phyloP scores from a whole-genome alignment of 2,329 filamentous ascomycete genomes.

The Paecilomyces sp. region DNA sequence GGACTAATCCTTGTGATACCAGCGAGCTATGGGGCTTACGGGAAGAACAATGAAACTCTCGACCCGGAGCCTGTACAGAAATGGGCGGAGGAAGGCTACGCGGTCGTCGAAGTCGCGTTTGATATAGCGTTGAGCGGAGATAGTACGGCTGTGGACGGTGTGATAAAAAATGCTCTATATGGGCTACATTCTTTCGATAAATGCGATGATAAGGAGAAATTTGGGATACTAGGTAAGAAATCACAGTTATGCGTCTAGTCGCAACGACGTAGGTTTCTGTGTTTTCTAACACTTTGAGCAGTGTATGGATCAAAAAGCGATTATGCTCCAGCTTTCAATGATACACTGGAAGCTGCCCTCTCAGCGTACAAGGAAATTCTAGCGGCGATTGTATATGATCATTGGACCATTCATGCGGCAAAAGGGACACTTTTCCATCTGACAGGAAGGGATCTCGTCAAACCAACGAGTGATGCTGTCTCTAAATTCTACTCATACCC shows the following conservation, averaged over 20 bases:
- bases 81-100: conserved; percentile 66
- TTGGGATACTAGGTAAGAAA: background rate
- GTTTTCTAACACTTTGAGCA: background rate
- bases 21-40: conserved; percentile 17
- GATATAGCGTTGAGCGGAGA: background rate
- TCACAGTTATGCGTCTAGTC: background rate
- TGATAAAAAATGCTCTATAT: background rate
- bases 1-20: conserved; percentile 38
- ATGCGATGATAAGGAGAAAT: background rate
- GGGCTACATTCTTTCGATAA: background rate
- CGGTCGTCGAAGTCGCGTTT: conserved; percentile 48
- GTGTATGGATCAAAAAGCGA: background rate
- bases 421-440: background rate
- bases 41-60: conserved; percentile 28
- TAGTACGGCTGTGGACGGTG: background rate
- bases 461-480: no score
- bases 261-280: no score
- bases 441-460: background rate
- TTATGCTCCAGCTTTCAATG: background rate
- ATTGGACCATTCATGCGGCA: background rate
- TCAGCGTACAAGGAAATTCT: background rate
- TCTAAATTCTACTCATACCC: no score
- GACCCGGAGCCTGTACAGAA: conserved; percentile 55
- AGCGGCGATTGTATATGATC: background rate
- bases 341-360: background rate